Conservation (phyloP, 2,329 filamentous ascomycete genomes). For the Sporothrix brunneoviolacea region DNA sequence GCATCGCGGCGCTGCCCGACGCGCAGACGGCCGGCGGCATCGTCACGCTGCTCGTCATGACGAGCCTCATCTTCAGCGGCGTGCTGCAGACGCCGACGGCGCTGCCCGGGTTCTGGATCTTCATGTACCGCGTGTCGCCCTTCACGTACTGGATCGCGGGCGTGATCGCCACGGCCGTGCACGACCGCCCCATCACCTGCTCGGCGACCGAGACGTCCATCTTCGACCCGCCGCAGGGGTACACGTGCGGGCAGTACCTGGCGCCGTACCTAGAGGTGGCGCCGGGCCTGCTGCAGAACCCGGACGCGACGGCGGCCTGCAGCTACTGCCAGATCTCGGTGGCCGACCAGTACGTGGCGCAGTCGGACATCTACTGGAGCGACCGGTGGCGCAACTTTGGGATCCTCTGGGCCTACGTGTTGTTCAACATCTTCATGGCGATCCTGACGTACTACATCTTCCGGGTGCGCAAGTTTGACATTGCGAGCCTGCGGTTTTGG, state of each 20-base stretch:
- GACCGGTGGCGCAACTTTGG: slow-evolving; percentile 63
- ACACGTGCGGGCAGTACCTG: slow-evolving; percentile 57
- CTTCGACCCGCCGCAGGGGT: slow-evolving; percentile 53
- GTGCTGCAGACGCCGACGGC: slow-evolving; percentile 53
- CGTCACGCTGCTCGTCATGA: slow-evolving; percentile 51
- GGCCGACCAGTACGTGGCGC: slow-evolving; percentile 46
- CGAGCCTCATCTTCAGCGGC: slow-evolving; percentile 52
- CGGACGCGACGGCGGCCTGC: slow-evolving; percentile 42
- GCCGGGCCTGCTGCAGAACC: slow-evolving; percentile 49
- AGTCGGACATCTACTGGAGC: slow-evolving; percentile 43
- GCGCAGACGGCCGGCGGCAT: slow-evolving; percentile 60
- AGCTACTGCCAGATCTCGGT: slow-evolving; percentile 45
- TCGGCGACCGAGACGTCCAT: slow-evolving; percentile 59
- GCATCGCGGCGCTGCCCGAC: slow-evolving; percentile 61
- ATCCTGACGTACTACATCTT: slow-evolving; percentile 14
- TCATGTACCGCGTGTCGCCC: slow-evolving; percentile 75
- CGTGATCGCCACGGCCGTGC: slow-evolving; percentile 63
- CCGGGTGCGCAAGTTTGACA: slow-evolving; percentile 8
- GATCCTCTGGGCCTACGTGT: slow-evolving; percentile 45
- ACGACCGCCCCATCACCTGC: slow-evolving; percentile 59
- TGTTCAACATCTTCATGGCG: slow-evolving; percentile 56
- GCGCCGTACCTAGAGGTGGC: slow-evolving; percentile 36
- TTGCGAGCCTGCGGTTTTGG: slow-evolving; percentile 9
- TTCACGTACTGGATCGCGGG: slow-evolving; percentile 76
- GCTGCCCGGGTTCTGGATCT: slow-evolving; percentile 68